Conservation (phyloP, 2,329 filamentous ascomycete species). For the Chalaropsis ovoidea region DNA sequence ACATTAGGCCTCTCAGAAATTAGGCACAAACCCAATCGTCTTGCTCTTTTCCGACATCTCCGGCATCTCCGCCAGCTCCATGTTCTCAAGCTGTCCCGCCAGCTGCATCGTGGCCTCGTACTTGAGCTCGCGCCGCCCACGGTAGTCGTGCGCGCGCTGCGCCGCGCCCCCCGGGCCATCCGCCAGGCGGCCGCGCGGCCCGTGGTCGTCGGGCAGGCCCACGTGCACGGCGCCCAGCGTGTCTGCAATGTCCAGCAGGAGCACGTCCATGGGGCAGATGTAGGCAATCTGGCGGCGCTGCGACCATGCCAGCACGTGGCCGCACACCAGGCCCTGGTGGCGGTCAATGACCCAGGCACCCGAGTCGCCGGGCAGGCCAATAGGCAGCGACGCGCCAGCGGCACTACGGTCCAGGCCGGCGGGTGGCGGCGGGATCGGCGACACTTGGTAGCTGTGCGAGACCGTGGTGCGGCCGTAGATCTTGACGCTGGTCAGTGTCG, state of each 20-base stretch:
- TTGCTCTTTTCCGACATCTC: conserved; percentile 14
- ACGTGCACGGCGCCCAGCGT: conserved; percentile 62
- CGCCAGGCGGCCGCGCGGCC: conserved; percentile 32
- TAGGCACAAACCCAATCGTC: conserved; percentile 19
- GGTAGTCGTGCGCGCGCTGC: conserved; percentile 18
- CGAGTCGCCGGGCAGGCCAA: conserved; percentile 74
- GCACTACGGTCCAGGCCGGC: neutral
- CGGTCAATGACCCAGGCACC: conserved; percentile 89
- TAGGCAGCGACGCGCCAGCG: conserved; percentile 31
- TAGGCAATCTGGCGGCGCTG: conserved; percentile 72
- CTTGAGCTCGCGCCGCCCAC: neutral
- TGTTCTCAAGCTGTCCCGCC: conserved; percentile 11
- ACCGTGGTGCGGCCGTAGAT: conserved; percentile 75
- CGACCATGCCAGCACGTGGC: conserved; percentile 84
- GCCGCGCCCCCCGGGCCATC: conserved; percentile 20
- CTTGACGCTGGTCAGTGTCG: conserved; percentile 72
- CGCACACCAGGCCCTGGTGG: conserved; percentile 66
- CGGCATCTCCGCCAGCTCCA: conserved; percentile 9
- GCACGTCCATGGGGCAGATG: conserved; percentile 88
- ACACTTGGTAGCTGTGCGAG: conserved; percentile 57
- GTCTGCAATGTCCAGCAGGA: conserved; percentile 74
- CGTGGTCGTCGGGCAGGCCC: conserved; percentile 54
- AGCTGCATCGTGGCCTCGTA: conserved; percentile 16
- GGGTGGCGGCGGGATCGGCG: conserved; percentile 26
- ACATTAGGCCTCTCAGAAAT: conserved; percentile 15